Evolutionary conservation across 2,329 filamentous ascomycete species (phyloP).

Genomic region (Trichoderma atroviride): DNA sequence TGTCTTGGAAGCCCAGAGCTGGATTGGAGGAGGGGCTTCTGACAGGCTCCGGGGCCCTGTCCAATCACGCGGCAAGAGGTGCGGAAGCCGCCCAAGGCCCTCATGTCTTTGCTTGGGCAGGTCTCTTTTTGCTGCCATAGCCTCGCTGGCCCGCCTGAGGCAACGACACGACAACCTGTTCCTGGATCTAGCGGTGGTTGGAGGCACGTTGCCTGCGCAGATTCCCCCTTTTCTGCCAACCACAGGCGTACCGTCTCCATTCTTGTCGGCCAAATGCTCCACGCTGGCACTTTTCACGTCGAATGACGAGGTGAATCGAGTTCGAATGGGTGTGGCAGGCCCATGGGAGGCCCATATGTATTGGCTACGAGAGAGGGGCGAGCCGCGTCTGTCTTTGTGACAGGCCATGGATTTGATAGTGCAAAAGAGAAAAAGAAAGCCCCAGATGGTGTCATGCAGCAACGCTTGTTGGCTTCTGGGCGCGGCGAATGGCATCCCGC

Average conservation of each 20-base stretch:
- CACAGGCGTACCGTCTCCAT: background rate
- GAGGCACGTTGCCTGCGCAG: constrained; percentile 4
- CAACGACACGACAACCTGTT: constrained; percentile 16
- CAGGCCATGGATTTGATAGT: constrained; percentile 24
- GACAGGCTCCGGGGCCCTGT: constrained; percentile 21
- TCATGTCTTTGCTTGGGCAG: background rate
- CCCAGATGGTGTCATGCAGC: constrained; percentile 38
- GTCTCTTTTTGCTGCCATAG: background rate
- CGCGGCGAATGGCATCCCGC: constrained; percentile 25
- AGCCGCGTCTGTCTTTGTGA: constrained; percentile 24
- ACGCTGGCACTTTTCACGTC: constrained; percentile 17
- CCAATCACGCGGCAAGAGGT: constrained; percentile 24
- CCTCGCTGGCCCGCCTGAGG: constrained; percentile 24
- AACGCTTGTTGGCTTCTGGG: constrained; percentile 7
- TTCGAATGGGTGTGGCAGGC: background rate
- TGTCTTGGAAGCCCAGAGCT: constrained; percentile 24
- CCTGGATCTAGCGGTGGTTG: constrained; percentile 21
- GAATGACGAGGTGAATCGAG: background rate
- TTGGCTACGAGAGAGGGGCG: constrained; percentile 13
- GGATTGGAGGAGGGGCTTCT: constrained; percentile 21
- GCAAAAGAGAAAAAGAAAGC: background rate
- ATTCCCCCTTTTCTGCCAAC: constrained; percentile 10
- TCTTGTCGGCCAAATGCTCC: background rate
- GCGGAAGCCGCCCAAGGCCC: background rate
- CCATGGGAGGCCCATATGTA: constrained; percentile 6